Evolutionary conservation across 148 eudicot genomes (phyloP).

Genomic region (Vaccinium corymbosum): DNA sequence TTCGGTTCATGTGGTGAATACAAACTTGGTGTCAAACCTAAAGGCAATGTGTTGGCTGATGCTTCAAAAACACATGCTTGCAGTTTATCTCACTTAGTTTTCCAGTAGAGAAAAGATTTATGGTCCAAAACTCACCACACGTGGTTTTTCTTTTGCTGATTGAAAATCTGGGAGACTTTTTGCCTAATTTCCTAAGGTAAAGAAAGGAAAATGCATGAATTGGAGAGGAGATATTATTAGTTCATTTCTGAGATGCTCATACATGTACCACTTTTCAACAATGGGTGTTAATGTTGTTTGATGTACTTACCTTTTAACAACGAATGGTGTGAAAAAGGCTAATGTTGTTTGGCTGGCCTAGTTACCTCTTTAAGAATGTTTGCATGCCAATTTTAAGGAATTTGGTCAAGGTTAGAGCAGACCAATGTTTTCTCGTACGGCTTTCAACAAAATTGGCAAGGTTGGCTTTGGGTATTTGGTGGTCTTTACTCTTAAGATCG

Average conservation of each 20-base stretch:
- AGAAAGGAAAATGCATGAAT: background rate
- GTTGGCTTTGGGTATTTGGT: background rate
- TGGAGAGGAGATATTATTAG: background rate
- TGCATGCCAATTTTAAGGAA: background rate
- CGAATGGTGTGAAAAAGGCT: no score
- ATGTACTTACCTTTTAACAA: background rate
- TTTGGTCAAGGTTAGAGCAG: no score
- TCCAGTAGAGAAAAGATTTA: background rate
- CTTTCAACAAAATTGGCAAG: no score
- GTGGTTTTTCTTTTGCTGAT: background rate
- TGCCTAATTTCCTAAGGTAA: background rate
- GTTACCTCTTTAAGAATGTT: background rate
- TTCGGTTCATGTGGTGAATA: background rate
- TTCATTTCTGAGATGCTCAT: background rate
- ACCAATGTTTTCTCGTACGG: no score
- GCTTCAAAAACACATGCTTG: background rate
- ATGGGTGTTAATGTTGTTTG: background rate
- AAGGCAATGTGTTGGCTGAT: background rate
- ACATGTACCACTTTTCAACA: no score
- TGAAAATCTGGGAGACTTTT: background rate
- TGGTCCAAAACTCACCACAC: background rate
- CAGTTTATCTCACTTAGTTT: background rate
- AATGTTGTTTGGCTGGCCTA: no score
- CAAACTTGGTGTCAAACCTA: background rate
- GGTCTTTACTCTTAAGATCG: background rate